Evolutionary conservation across 2,329 filamentous ascomycete genomes (phyloP).

Genomic region (Botrytis paeoniae): DNA sequence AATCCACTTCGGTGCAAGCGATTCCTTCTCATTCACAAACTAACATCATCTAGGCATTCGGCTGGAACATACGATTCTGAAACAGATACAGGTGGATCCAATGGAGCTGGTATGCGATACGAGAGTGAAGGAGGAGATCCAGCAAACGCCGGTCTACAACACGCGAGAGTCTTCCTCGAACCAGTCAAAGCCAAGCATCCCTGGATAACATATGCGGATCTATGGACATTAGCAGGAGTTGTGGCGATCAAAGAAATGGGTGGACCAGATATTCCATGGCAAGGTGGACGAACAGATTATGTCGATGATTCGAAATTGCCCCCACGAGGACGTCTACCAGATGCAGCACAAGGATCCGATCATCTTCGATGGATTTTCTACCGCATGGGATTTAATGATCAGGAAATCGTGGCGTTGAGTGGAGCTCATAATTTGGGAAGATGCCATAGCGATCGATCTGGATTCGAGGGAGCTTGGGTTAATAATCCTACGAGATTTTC

Average conservation of each 20-base stretch:
- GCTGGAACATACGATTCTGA: conserved; percentile 58
- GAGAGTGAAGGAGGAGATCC: conserved; percentile 62
- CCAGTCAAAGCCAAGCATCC: conserved; percentile 56
- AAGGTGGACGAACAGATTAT: conserved; percentile 58
- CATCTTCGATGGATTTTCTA: conserved; percentile 56
- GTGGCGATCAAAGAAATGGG: conserved; percentile 59
- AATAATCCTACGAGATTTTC: conserved; percentile 57
- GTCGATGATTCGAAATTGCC: conserved; percentile 59
- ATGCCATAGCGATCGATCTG: conserved; percentile 53
- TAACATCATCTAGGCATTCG: conserved; percentile 49
- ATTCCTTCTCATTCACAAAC: background rate
- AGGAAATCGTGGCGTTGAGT: conserved; percentile 55
- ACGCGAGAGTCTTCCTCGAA: conserved; percentile 62
- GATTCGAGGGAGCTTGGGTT: conserved; percentile 58
- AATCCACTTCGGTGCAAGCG: background rate
- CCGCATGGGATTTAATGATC: conserved; percentile 59
- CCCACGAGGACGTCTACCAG: conserved; percentile 55
- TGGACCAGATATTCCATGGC: conserved; percentile 55
- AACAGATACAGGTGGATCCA: conserved; percentile 60
- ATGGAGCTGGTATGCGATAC: conserved; percentile 65
- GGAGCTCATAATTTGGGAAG: conserved; percentile 57
- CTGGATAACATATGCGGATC: conserved; percentile 64
- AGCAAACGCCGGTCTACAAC: conserved; percentile 61
- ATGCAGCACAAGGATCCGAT: conserved; percentile 52
- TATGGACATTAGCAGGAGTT: conserved; percentile 61